These are phyloP conservation scores for Botrytis fabae DNA, from an alignment of 2,329 filamentous ascomycete genomes.

Conservation along the genomic window DNA sequence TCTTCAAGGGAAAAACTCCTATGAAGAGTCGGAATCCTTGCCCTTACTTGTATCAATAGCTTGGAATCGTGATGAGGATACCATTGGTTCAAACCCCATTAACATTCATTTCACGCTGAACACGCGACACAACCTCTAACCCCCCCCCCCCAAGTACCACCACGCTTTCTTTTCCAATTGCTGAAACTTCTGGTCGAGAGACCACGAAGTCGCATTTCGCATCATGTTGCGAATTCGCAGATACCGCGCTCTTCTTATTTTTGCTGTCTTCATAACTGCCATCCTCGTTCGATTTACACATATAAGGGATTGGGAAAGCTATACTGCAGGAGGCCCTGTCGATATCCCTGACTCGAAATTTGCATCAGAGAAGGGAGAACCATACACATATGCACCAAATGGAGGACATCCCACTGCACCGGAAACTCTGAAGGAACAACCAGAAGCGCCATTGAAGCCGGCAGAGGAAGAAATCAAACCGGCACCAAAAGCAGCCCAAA, in stretches of 20 bases:
- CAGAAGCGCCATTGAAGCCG: slow-evolving; percentile 13
- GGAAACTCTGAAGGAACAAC: slow-evolving; percentile 5
- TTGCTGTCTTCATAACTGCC: slow-evolving; percentile 30
- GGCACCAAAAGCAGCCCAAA: background rate
- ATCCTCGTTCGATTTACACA: slow-evolving; percentile 31
- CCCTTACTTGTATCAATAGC: background rate
- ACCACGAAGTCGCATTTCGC: slow-evolving; percentile 22
- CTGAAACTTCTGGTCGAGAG: slow-evolving; percentile 16
- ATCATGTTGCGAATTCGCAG: slow-evolving; percentile 59
- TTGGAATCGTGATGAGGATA: slow-evolving; percentile 17
- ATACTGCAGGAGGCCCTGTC: slow-evolving; percentile 21
- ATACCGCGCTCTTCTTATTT: slow-evolving; percentile 55
- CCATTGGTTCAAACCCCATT: background rate
- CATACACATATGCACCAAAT: background rate
- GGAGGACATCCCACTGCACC: background rate
- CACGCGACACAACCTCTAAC: slow-evolving; percentile 6
- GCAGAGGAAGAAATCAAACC: background rate
- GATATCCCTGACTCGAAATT: slow-evolving; percentile 22
- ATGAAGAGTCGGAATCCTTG: background rate
- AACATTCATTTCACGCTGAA: slow-evolving; percentile 14
- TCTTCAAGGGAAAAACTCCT: background rate
- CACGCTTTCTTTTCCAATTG: background rate
- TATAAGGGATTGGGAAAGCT: slow-evolving; percentile 27
- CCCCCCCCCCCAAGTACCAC: slow-evolving; percentile 8
- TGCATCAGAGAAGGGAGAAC: background rate